Evolutionary conservation across 1,139 yeast species (phyloP).

Genomic region (Zygoascus hellenicus): DNA sequence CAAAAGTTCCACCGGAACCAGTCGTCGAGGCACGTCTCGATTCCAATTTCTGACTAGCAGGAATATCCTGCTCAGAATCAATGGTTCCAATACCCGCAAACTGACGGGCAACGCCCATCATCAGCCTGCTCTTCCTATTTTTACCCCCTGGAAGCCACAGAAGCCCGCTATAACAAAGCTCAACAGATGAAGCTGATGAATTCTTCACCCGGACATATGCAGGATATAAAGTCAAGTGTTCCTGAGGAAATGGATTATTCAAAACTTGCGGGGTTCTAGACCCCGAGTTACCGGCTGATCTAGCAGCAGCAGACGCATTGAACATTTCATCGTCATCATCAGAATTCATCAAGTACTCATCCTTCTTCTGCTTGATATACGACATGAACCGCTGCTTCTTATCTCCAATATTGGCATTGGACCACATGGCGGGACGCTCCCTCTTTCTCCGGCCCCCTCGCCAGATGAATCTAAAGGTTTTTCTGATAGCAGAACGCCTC

Average conservation of each 20-base stretch:
- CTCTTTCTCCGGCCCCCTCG: too few relatives aligned
- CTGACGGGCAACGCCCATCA: conserved; percentile 65
- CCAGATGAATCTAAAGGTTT: too few relatives aligned
- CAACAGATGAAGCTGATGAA: conserved; percentile 24
- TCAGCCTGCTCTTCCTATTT: conserved; percentile 60
- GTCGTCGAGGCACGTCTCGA: conserved; percentile 26
- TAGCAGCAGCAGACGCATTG: conserved; percentile 5
- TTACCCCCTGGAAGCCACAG: conserved; percentile 64
- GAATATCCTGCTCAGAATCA: neutral
- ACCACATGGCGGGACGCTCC: neutral
- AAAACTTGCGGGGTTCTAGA: conserved; percentile 6
- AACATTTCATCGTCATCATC: conserved; percentile 13
- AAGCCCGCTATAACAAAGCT: conserved; percentile 70
- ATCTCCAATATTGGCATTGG: conserved; percentile 5
- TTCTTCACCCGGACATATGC: conserved; percentile 47
- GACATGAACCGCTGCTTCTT: conserved; percentile 22
- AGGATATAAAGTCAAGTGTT: conserved; percentile 47
- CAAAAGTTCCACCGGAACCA: conserved; percentile 27
- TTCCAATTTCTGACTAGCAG: neutral
- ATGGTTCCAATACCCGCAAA: conserved; percentile 42
- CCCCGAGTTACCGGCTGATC: neutral
- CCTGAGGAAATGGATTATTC: conserved; percentile 25
- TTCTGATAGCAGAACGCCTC: too few relatives aligned
- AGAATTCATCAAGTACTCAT: conserved; percentile 18
- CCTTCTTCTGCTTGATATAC: conserved; percentile 21